Base-by-base conservation (phyloP, 1,284 basidiomycete species). In the Cutaneotrichosporon sp. region DNA sequence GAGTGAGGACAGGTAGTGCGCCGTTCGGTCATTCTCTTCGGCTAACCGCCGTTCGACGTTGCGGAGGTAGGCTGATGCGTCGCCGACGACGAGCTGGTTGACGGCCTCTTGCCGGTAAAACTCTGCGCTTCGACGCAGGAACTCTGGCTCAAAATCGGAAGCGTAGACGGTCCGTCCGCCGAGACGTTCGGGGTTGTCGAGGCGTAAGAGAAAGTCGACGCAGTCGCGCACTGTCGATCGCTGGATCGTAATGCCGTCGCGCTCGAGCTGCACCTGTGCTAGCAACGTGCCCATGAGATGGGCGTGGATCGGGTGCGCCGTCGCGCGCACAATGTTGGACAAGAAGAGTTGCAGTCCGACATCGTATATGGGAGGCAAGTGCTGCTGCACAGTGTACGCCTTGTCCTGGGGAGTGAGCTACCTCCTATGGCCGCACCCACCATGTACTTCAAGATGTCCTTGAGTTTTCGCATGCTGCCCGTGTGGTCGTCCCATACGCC, bases 371-470 rank as follows among this genome's bases (percentile, higher is more conserved):
- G 83, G 80, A 1, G 87, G 90, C 2, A 93, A 84, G 14, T 80
- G 77, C 30, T 84, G 84, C 20, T 79, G 72, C 55, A 83, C 82
- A 0, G 87, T 85, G 67, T 93, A 88, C 7, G 88, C 86, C 44
- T 88, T 87, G 77, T 97, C 93, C 93, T 94, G 69, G 26, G n/a
- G 14, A 10, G 26, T 30, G 44, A 21, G 20, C 13, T 12, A n/a
- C n/a, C n/a, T n/a, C n/a, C n/a, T n/a, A 30, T 30, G 4, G n/a
- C 20, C 5, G 13, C 14, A 69, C 83, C 63, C 63, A 93, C 94
- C 88, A 98, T 94, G 72, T 99, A 99, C 68, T 89, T 90, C 62
- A 98, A 79, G 34, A 99, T 84, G 69, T 93, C 91, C 36, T 86
- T 83, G 54, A 99, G 75, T 70, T 93, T 91, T 40, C 81, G 80